Conservation (phyloP, 1,284 basidiomycete species). For the Golubevia sp. region DNA sequence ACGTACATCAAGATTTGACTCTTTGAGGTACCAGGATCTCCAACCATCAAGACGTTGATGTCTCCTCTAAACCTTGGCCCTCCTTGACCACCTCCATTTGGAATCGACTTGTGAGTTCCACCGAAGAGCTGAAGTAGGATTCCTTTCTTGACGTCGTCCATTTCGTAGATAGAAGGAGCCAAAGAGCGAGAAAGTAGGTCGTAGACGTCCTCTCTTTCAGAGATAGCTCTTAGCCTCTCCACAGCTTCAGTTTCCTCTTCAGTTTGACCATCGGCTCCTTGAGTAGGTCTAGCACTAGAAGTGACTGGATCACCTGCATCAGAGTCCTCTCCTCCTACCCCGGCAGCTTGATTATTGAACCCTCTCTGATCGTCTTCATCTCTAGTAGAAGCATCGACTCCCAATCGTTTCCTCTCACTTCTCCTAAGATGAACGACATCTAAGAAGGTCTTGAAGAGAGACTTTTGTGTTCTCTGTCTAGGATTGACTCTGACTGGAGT, state of each 20-base stretch:
- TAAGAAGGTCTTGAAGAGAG: slow-evolving; percentile 59
- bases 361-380: slow-evolving; percentile 32
- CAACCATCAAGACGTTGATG: slow-evolving; percentile 58
- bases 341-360: slow-evolving; percentile 43
- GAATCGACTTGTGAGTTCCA: slow-evolving; percentile 58
- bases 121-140: slow-evolving; percentile 58
- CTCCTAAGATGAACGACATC: slow-evolving; percentile 59
- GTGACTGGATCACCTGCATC: slow-evolving; percentile 29
- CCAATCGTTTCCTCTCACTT: slow-evolving; percentile 41
- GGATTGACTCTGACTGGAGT: slow-evolving; percentile 56
- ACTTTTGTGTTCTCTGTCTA: slow-evolving; percentile 55
- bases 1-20: slow-evolving; percentile 72
- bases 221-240: slow-evolving; percentile 43
- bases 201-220: slow-evolving; percentile 49
- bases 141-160: slow-evolving; percentile 61
- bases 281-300: neutral
- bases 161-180: slow-evolving; percentile 59
- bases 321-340: slow-evolving; percentile 59
- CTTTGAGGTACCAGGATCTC: slow-evolving; percentile 74
- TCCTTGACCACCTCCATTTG: slow-evolving; percentile 45
- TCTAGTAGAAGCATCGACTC: slow-evolving; percentile 48
- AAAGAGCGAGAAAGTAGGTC: slow-evolving; percentile 52
- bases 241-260: slow-evolving; percentile 23
- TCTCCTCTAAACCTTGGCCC: slow-evolving; percentile 59
- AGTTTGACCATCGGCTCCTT: neutral